A percentile compares a stretch with the other conserved stretches of the same genome.
phyloP scores from a whole-genome alignment of 73 alveolate species.

The Tetrahymena thermophila region DNA sequence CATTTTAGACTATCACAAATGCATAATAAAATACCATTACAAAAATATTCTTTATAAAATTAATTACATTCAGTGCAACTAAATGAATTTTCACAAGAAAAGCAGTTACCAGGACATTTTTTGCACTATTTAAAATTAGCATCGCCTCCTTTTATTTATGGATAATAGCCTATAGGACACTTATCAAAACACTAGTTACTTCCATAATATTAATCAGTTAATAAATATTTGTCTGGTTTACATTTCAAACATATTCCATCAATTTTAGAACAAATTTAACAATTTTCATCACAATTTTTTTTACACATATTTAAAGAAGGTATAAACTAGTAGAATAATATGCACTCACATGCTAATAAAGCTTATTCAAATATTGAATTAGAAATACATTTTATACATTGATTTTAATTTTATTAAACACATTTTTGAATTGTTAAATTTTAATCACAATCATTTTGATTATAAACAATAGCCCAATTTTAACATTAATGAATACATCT shows the following conservation, averaged over 20 bases:
- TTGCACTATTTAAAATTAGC: background rate
- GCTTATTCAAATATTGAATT: background rate
- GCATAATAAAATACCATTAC: background rate
- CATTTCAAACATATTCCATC: background rate
- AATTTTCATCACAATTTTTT: background rate
- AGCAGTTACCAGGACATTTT: background rate
- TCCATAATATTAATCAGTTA: no score
- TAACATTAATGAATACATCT: background rate
- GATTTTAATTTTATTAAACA: no score
- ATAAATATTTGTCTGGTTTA: background rate
- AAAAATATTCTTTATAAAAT: background rate
- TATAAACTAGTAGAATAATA: no score
- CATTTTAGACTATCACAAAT: background rate
- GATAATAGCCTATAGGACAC: background rate
- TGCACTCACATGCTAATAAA: background rate
- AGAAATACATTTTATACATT: background rate
- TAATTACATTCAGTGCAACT: background rate
- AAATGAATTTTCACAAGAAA: background rate
- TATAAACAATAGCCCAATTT: no score
- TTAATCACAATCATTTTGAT: background rate
- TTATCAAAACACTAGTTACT: background rate
- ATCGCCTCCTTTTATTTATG: background rate
- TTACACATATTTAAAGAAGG: background rate
- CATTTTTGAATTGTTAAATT: background rate
- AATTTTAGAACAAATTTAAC: background rate